Evolutionary conservation across 139 green algal species (phyloP).

Genomic region (Pseudopediastrum boryanum): DNA sequence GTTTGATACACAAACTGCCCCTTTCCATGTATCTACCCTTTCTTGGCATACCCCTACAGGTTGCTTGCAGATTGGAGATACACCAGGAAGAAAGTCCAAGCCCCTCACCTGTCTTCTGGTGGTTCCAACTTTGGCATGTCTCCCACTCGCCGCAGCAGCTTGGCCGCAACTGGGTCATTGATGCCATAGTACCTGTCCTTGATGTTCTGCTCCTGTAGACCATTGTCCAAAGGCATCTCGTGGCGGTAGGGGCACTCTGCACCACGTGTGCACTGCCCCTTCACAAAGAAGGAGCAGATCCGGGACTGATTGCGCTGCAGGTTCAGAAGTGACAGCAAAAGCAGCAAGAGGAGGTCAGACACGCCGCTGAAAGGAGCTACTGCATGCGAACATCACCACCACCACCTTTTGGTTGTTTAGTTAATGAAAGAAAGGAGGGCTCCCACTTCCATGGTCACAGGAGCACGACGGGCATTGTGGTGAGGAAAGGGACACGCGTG

Average conservation of each 20-base stretch:
- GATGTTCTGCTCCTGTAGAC: conserved; percentile 94
- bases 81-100: no score
- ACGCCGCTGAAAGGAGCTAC: no score
- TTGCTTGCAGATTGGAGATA: no score
- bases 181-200: conserved; percentile 97
- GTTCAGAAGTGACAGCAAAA: neutral
- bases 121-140: conserved; percentile 80
- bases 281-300: conserved; percentile 96
- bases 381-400: no score
- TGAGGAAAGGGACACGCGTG: no score
- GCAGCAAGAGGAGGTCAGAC: neutral
- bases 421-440: no score
- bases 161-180: conserved; percentile 97
- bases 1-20: no score
- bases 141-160: conserved; percentile 81
- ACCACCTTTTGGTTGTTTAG: no score
- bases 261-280: conserved; percentile 92
- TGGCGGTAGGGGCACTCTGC: conserved; percentile 96
- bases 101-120: conserved; percentile 80
- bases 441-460: no score
- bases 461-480: no score
- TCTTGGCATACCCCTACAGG: no score
- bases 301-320: conserved; percentile 86
- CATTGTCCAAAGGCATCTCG: conserved; percentile 76
- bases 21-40: no score